Percentiles rank a stretch among this genome's conserved stretches.
Conservation (phyloP, 768 basidiomycete species). For the Suillus variegatus region DNA sequence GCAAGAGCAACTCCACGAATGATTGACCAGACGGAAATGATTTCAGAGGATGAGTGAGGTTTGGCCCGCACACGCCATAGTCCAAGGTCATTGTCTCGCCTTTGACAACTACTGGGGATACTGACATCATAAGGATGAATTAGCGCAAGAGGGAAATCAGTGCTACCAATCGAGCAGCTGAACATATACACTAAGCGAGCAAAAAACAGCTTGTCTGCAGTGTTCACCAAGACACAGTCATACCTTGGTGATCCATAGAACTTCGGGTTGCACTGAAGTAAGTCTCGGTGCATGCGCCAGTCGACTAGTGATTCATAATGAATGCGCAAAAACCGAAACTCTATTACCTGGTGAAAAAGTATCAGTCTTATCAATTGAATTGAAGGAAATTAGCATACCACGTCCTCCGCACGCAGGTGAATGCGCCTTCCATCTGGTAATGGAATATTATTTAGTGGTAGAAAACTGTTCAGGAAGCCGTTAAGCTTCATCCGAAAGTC, state of each 20-base stretch:
- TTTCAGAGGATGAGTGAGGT: too few relatives aligned
- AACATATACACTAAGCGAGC: constrained; percentile 21
- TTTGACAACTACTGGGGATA: too few relatives aligned
- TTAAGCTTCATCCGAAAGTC: constrained; percentile 10
- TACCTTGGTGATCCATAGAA: constrained; percentile 15
- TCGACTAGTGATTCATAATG: constrained; percentile 21
- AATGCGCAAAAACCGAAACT: constrained; percentile 12
- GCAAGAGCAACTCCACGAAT: too few relatives aligned
- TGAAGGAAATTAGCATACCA: not conserved
- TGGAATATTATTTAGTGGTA: not conserved
- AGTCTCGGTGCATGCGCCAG: constrained; percentile 14
- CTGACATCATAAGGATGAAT: too few relatives aligned
- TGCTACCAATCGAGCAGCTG: constrained; percentile 11
- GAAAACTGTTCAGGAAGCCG: not conserved
- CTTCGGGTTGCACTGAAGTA: constrained; percentile 14
- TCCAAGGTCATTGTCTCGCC: too few relatives aligned
- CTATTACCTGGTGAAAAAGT: not conserved
- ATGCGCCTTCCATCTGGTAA: not conserved
- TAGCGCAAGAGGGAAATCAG: too few relatives aligned
- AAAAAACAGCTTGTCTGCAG: constrained; percentile 18
- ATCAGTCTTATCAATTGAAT: not conserved
- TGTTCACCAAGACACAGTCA: constrained; percentile 31
- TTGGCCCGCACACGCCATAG: too few relatives aligned
- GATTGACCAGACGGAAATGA: too few relatives aligned
- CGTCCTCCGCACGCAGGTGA: not conserved